phyloP scores from a whole-genome alignment of 1,284 basidiomycete species.

The Peniophora sp. region DNA sequence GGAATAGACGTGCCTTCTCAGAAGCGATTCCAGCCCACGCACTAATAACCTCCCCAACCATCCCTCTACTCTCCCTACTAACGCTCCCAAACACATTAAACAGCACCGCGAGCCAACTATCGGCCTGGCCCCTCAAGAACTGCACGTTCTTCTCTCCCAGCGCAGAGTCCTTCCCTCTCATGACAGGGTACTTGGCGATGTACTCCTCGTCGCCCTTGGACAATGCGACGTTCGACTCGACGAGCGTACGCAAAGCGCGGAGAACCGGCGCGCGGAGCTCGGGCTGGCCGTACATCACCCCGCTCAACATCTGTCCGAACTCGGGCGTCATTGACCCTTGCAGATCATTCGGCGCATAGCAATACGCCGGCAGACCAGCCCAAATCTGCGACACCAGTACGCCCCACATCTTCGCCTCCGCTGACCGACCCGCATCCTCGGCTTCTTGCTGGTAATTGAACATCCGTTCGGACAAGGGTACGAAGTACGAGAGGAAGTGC shows the following conservation, averaged over 20 bases:
- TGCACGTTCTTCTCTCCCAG: conserved; percentile 51
- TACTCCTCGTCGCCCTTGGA: conserved; percentile 26
- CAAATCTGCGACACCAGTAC: conserved; percentile 91
- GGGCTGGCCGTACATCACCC: conserved; percentile 85
- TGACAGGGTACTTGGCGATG: conserved; percentile 23
- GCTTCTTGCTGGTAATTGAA: conserved; percentile 82
- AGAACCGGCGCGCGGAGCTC: conserved; percentile 80
- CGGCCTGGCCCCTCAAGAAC: conserved; percentile 73
- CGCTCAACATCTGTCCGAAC: conserved; percentile 85
- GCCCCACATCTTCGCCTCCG: conserved; percentile 92
- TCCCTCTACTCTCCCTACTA: conserved; percentile 66
- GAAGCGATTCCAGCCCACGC: conserved; percentile 83
- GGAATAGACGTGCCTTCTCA: conserved; percentile 39
- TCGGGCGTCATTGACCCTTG: conserved; percentile 57
- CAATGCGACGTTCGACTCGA: conserved; percentile 62
- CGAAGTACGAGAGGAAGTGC: conserved; percentile 88
- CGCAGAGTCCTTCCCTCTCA: conserved; percentile 40
- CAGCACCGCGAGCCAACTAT: conserved; percentile 90
- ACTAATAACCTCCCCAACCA: conserved; percentile 85
- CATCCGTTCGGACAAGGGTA: conserved; percentile 90
- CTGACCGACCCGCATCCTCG: conserved; percentile 58
- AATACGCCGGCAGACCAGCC: conserved; percentile 85
- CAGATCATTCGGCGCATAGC: conserved; percentile 55
- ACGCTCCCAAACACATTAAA: conserved; percentile 96
- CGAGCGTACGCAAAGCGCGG: conserved; percentile 72